phyloP scores from a whole-genome alignment of 768 basidiomycete species.

The Xerocomellus amylosporus region DNA sequence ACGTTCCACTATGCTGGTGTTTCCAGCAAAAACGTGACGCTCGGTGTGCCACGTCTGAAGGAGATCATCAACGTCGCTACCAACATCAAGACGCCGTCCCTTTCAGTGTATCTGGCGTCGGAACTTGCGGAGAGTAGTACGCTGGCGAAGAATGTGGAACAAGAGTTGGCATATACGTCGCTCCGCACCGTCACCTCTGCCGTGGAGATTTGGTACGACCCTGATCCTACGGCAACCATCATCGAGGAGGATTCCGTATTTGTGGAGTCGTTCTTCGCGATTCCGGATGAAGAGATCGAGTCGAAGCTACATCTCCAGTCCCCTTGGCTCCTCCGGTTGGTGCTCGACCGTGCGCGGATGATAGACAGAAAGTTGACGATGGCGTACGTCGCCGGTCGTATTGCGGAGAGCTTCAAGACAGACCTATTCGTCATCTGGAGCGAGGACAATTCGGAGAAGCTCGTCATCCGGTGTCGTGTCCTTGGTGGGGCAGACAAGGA shows the following conservation, averaged over 20 bases:
- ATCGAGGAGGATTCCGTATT: slow-evolving; percentile 96
- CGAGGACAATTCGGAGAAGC: slow-evolving; percentile 97
- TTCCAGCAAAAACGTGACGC: slow-evolving; percentile 98
- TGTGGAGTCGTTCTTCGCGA: slow-evolving; percentile 98
- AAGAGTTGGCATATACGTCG: slow-evolving; percentile 91
- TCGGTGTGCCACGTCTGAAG: slow-evolving; percentile 98
- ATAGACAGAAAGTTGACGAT: slow-evolving; percentile 95
- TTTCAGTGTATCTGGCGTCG: slow-evolving; percentile 85
- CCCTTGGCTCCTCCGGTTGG: slow-evolving; percentile 95
- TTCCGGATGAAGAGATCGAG: slow-evolving; percentile 96
- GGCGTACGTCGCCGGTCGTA: slow-evolving; percentile 90
- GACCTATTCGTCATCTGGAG: slow-evolving; percentile 98
- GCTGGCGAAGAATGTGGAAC: slow-evolving; percentile 86
- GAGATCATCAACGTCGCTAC: slow-evolving; percentile 99
- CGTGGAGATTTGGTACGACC: slow-evolving; percentile 98
- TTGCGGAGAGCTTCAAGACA: slow-evolving; percentile 91
- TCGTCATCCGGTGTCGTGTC: slow-evolving; percentile 95
- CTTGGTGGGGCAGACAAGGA: slow-evolving; percentile 82
- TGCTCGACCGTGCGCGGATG: slow-evolving; percentile 96
- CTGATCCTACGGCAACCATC: slow-evolving; percentile 84
- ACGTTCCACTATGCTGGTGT: slow-evolving; percentile 99
- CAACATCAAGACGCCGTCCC: slow-evolving; percentile 96
- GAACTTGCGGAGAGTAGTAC: slow-evolving; percentile 58
- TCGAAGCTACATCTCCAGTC: slow-evolving; percentile 88
- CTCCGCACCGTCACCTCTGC: slow-evolving; percentile 91